Base-by-base conservation (phyloP, 2,329 filamentous ascomycete species). In the Bipolaris gigantea region DNA sequence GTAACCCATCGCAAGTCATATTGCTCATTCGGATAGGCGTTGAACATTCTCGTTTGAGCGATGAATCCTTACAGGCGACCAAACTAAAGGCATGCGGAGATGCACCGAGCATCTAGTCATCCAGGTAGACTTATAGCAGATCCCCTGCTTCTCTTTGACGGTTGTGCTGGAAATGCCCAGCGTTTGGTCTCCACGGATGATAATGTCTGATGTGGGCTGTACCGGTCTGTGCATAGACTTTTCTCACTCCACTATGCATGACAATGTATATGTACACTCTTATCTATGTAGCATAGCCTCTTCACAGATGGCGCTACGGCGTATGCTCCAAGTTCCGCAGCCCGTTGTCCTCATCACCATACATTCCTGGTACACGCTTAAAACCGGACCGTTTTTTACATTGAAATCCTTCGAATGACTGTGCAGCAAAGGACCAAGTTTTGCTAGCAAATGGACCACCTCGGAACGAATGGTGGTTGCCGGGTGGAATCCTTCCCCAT, bases 1-100 rank as follows among this genome's bases (percentile, higher is more conserved):
- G 63, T 56, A 15, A 67, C 63, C 57, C 60, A 62, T 36, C 60
- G 60, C 49, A 70, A 49, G 41, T 66, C 59, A 21, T 48, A 41
- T 25, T 65, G 59, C 48, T 70, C 58, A 5, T 56, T 59, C 11
- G 57, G 53, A 44, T 66, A 69, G 9, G 67, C 56, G 3, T 54
- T 27, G 52, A 65, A 66, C 35, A 59, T 50, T 57, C 63, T 64
- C 2, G 25, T 38, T 19, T 15, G 46, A n/a, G 42, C 18, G 25
- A 3, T n/a, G 19, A 35, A 25, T 4, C 16, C 15, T 35, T 8
- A 32, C n/a, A 30, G 25, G 23, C 23, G 19, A 16, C 40, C 40
- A 2, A 9, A 19, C 16, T 25, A 42, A 32, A 32, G 4, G 30
- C 40, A 18, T 42, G 16, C 40, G 27, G n/a, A 42, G 40, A 42